phyloP scores from a whole-genome alignment of 2,329 filamentous ascomycete species.

The Xylariaceae sp. region DNA sequence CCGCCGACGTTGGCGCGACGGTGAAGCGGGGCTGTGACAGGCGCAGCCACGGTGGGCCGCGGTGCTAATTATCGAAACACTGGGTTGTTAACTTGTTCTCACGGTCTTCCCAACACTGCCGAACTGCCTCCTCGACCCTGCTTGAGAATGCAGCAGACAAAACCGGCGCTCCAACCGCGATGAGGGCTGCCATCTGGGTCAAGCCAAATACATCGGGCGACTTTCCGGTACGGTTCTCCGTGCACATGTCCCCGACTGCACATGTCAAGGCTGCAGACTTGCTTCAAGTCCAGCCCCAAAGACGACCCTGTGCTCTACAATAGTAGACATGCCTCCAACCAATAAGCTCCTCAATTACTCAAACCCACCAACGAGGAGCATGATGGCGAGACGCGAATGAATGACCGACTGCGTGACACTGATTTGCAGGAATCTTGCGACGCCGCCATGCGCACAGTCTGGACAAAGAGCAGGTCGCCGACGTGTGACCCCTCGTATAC shows the following conservation, averaged over 20 bases:
- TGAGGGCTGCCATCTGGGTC: neutral
- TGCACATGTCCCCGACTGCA: neutral
- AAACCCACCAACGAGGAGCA: neutral
- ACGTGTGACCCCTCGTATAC: too few relatives aligned
- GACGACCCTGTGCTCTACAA: conserved; percentile 4
- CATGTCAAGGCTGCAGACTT: neutral
- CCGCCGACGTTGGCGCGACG: neutral
- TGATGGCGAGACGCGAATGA: neutral
- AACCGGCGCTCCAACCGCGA: neutral
- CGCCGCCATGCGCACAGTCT: neutral
- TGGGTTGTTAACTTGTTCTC: neutral
- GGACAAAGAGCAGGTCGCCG: neutral
- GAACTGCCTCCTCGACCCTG: conserved; percentile 2
- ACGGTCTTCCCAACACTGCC: neutral
- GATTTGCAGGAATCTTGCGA: neutral
- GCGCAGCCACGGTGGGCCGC: neutral
- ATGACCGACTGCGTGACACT: neutral
- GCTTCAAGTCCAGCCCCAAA: conserved; percentile 2
- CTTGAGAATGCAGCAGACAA: conserved; percentile 2
- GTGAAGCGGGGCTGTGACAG: neutral
- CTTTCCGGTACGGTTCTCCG: neutral
- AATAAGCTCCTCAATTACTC: neutral
- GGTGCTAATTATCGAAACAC: neutral
- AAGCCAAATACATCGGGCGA: neutral
- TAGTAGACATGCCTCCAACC: neutral